Base-by-base conservation (phyloP, 768 basidiomycete genomes). In the Kockovaella imperatae region DNA sequence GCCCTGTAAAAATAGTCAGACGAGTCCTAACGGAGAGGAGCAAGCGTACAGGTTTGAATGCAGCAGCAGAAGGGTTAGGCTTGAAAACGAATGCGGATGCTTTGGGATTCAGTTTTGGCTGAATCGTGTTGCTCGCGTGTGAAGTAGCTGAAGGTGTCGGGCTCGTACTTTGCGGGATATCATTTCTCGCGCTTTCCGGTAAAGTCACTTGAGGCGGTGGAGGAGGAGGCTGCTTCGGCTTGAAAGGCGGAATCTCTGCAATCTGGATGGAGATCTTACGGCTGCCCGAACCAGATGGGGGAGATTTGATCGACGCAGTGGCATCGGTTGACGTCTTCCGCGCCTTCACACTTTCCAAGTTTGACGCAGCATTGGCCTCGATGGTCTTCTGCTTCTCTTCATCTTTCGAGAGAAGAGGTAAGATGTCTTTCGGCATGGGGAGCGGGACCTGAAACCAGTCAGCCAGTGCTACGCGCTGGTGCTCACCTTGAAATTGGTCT, bases 371-470 rank as follows among this genome's bases (percentile, higher is more conserved):
- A 46, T 66, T 61, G 21, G 54, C 62, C 35, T 62, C 60, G 38
- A 95, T 91, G 41, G 75, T 77, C 52, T 80, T 80, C 62, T 91
- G 87, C 74, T 87, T 93, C 44, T 84, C 84, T 70, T 87, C 87
- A 62, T 93, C 87, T 73, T 95, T 96, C 34, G 93, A 84, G 20
- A 96, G 74, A 63, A 96, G 90, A 3, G 85, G 79, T 15, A 96
- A 84, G 43, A 97, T 79, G 65, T 97, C 93, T 24, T 88, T 86
- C 13, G 93, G 91, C 55, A 97, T 90, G 15, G 87, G 88, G 68
- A 89, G 85, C 68, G 91, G 93, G 42, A 93, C 79, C 87, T 91
- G 18, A 6, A 10, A 11, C 20, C 6, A 13, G 13, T 6, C 11
- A 28, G 18, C 10, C 11, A 10, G 10, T 10, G 10, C 14, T 23